These are phyloP conservation scores for Chenopodium berlandieri DNA, from an alignment of 148 eudicot genomes.

Conservation along the genomic window DNA sequence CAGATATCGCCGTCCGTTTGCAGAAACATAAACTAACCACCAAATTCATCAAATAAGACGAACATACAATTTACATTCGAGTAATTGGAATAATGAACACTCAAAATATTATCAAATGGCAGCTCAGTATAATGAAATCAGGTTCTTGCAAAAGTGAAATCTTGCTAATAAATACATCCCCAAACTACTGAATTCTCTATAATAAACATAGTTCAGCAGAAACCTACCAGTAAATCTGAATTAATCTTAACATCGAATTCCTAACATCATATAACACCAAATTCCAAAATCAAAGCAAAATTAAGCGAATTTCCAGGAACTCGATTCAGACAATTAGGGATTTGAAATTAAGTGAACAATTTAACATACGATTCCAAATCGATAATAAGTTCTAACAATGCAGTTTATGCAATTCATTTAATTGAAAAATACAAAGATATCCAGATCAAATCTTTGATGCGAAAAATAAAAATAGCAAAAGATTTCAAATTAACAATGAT, in stretches of 20 bases:
- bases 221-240: neutral
- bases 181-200: neutral
- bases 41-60: slow-evolving; percentile 7
- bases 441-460: neutral
- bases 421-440: neutral
- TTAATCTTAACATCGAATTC: neutral
- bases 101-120: neutral
- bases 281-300: neutral
- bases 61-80: neutral
- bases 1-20: neutral
- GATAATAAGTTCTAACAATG: neutral
- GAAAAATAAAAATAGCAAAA: neutral
- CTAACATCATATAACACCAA: neutral
- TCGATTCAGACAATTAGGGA: neutral
- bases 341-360: neutral
- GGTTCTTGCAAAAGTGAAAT: neutral
- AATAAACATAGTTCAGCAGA: neutral
- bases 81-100: too few relatives aligned
- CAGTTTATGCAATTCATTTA: neutral
- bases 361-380: neutral
- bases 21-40: slow-evolving; percentile 10
- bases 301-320: neutral
- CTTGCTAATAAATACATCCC: neutral
- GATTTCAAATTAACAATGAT: neutral
- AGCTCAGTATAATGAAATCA: neutral